Evolutionary conservation across 2,329 filamentous ascomycete genomes (phyloP), one percentile per base, ranked within the genome.

Genomic region (Fusarium sp.): DNA sequence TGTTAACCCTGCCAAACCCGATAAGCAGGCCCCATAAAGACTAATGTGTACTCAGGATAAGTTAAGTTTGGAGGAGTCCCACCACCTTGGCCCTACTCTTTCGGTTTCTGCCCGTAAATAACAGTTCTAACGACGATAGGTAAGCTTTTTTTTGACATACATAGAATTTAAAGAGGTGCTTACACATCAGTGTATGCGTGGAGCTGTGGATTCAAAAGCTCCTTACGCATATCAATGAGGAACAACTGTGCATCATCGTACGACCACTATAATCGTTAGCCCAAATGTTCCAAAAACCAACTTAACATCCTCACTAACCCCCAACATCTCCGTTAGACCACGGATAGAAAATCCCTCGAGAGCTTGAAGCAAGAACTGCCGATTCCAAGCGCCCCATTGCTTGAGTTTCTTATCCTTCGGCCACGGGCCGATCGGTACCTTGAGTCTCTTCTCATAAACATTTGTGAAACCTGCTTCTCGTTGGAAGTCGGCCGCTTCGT

Each of bases 351-450:
- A 68, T 0, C 66, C 66, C 7, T 68, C 66, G 13, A 68, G 36
- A 3, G 60, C 66, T 2, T 69, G 46, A 0, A 68, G 34, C 2
- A 68, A 3, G 8, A 68, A 68, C 7, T 68, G 66, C 1, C 66
- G 51, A 11, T 69, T 68, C 66, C 66, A 68, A 2, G 66, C 55
- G 6, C 66, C 66, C 66, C 66, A 68, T 2, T 68, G 50, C 7
- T 68, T 69, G 1, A 68, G 50, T 4, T 68, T 34, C n/a, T 62
- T 66, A 5, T 68, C 49, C 15, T 69, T 68, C 0, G 66, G 33
- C 66, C 66, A 68, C 1, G 60, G 66, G 5, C 66, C 66, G 1
- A 68, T 69, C 0, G 66, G 66, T 0, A 69, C 46, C 26, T 68
- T 68, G 5, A 68, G 48, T 5, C 52, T 59, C 8, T n/a, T 50